Evolutionary conservation across 75 land plant genomes (phyloP).

Genomic region (Picea sitchensis): DNA sequence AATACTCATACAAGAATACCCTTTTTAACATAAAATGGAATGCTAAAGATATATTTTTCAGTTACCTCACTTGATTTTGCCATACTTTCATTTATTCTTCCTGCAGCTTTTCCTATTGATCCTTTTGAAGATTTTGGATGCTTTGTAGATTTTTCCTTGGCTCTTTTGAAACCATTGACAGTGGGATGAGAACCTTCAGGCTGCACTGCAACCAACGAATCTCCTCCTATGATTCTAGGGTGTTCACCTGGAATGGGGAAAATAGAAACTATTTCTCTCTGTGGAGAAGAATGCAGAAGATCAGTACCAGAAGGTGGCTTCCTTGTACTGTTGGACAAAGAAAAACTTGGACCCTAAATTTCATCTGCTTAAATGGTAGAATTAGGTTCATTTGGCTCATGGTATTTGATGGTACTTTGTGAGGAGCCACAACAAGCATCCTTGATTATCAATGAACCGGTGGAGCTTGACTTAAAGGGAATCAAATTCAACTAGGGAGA

Average conservation of each 20-base stretch:
- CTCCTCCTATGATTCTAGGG: not conserved
- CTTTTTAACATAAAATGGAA: not conserved
- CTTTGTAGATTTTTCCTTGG: not conserved
- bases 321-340: not conserved
- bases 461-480: not conserved
- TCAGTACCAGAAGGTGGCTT: not conserved
- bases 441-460: not conserved
- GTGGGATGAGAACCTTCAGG: not conserved
- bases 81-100: not conserved
- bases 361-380: not conserved
- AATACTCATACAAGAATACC: no score
- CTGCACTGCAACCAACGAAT: not conserved
- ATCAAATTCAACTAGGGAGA: not conserved
- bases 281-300: not conserved
- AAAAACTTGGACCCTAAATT: not conserved
- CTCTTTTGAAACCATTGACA: not conserved
- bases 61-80: constrained; percentile 7
- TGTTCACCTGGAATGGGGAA: not conserved
- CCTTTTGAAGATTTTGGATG: not conserved
- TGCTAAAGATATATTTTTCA: not conserved
- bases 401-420: not conserved
- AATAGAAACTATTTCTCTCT: not conserved
- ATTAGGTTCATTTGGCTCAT: not conserved
- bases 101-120: not conserved
- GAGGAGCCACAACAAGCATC: not conserved